These are phyloP conservation scores for Candida hungchunana DNA, from an alignment of 805 yeast species.

Conservation along the genomic window DNA sequence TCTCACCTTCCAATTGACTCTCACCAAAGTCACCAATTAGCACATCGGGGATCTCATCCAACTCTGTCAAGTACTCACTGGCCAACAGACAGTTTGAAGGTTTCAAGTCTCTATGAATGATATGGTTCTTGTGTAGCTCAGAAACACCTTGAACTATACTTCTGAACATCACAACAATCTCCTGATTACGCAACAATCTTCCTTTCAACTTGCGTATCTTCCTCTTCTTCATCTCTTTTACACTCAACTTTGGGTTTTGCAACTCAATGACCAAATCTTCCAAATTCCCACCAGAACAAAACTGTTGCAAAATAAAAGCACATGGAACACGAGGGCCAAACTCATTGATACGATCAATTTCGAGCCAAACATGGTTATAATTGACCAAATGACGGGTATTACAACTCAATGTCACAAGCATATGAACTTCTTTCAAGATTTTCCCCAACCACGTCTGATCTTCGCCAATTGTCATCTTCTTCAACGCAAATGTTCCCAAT, in stretches of 20 bases:
- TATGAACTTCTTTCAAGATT: constrained; percentile 73
- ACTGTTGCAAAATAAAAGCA: constrained; percentile 80
- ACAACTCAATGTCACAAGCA: constrained; percentile 49
- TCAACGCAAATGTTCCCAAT: constrained; percentile 78
- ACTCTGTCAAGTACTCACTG: constrained; percentile 19
- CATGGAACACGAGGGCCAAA: constrained; percentile 62
- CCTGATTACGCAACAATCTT: constrained; percentile 43
- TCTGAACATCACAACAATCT: constrained; percentile 61
- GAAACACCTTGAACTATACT: constrained; percentile 69
- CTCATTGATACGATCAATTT: constrained; percentile 48
- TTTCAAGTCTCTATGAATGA: constrained; percentile 84
- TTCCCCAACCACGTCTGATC: constrained; percentile 62
- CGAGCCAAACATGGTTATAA: constrained; percentile 92
- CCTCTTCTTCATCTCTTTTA: constrained; percentile 35
- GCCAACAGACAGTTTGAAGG: constrained; percentile 79
- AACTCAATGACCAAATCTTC: constrained; percentile 54
- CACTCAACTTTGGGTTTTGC: constrained; percentile 33
- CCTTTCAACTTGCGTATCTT: constrained; percentile 28
- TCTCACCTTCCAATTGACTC: constrained; percentile 67
- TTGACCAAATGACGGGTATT: constrained; percentile 61
- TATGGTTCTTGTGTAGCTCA: constrained; percentile 67
- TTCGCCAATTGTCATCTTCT: constrained; percentile 80
- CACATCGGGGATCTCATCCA: constrained; percentile 51
- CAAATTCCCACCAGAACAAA: constrained; percentile 83
- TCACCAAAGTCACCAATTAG: constrained; percentile 90